Base-by-base conservation (phyloP, 345 rosid genomes). In the Garcia nutans region DNA sequence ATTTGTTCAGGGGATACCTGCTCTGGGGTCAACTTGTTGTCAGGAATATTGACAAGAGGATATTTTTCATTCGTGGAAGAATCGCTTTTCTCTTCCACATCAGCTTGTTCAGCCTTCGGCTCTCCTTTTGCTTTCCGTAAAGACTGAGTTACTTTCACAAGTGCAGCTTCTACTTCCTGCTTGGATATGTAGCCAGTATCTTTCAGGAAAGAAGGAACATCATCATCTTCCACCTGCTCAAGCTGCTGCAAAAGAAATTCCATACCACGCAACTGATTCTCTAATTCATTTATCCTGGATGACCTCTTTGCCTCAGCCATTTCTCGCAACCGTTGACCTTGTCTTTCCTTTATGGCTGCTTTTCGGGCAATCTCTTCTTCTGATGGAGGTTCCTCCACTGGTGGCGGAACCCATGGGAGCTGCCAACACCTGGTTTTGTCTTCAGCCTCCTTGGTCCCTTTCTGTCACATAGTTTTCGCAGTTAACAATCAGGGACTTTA, bases 291-390 rank as follows among this genome's bases (percentile, higher is more conserved):
- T 77, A 96, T 93, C 87, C 80, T 91, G 59, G 96, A 87, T 49
- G 83, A 89, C 85, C 92, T 87, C 91, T 92, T 96, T 49, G 97
- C 91, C 85, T 91, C 98, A 62, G 98, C 99, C 99, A 96, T 96
- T 73, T 93, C 99, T 80, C 98, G 88, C 84, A 96, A 80, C 71
- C 98, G 84, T 87, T 96, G 99, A 72, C 98, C 94, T 77, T 90
- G 98, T 78, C 91, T 93, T 82, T 93, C 99, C 79, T 83, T 89
- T 80, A 88, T 85, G 71, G 98, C 98, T 68, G 99, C 99, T 82
- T 89, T 96, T 81, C 98, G 87, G 3, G 99, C 99, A 69, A 93
- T 76, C 89, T 96, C 98, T 89, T 96, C 98, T 85, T 89, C 94
- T 56, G 99, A 93, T 79, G 99, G 99, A 76, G 90, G 92, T 82